Evolutionary conservation across 441 rosid genomes (phyloP).

Genomic region (Euphorbia celastroides): DNA sequence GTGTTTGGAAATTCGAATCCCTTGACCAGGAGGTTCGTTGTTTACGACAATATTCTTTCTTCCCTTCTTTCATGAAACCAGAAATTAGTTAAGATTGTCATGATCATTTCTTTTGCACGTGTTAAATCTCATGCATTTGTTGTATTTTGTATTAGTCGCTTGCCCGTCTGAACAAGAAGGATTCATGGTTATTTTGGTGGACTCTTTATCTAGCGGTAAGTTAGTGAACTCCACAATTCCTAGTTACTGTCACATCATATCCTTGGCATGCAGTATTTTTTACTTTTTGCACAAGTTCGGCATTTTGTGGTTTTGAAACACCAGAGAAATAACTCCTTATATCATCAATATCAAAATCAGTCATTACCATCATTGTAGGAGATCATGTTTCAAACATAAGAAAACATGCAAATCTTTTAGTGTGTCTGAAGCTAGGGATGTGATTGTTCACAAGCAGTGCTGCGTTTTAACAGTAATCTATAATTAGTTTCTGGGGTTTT

Average conservation of each 20-base stretch:
- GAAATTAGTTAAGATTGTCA: neutral
- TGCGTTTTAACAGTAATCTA: constrained; percentile 1
- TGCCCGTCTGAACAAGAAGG: constrained; percentile 95
- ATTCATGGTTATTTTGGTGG: constrained; percentile 99
- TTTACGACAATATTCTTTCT: neutral
- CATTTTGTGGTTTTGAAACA: neutral
- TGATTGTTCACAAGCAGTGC: neutral
- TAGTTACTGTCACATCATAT: neutral
- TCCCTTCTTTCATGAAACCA: neutral
- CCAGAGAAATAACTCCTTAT: neutral
- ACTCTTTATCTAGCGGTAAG: constrained; percentile 92
- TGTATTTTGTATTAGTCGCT: constrained; percentile 48
- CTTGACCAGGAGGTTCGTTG: constrained; percentile 91
- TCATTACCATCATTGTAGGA: neutral
- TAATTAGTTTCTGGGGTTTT: neutral
- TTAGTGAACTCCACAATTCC: constrained; percentile 6
- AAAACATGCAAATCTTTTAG: neutral
- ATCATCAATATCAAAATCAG: neutral
- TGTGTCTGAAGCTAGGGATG: neutral
- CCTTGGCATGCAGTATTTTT: neutral
- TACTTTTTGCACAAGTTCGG: neutral
- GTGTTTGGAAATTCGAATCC: constrained; percentile 96
- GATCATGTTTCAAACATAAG: neutral
- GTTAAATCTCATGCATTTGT: constrained; percentile 12
- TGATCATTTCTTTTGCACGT: neutral